Conservation (phyloP, 345 rosid species). For the Salix exigua region DNA sequence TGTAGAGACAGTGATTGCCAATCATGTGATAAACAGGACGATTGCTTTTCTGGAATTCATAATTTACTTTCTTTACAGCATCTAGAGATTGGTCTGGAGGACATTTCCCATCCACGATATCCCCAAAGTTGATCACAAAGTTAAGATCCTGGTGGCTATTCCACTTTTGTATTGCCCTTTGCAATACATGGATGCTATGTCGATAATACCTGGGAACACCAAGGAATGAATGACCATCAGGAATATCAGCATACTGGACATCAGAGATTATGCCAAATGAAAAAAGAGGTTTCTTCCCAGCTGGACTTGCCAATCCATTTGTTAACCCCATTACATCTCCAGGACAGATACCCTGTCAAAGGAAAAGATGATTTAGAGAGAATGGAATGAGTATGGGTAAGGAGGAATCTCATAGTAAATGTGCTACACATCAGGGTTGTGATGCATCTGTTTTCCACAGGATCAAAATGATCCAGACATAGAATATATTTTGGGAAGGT, state of each 20-base stretch:
- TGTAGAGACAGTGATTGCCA: conserved; percentile 96
- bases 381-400: not conserved
- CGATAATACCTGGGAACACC: conserved; percentile 86
- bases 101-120: conserved; percentile 78
- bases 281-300: conserved; percentile 56
- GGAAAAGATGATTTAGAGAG: not conserved
- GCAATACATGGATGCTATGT: conserved; percentile 66
- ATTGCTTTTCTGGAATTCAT: conserved; percentile 56
- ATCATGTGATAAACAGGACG: conserved; percentile 84
- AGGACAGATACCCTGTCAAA: no score
- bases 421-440: not conserved
- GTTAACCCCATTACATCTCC: not conserved
- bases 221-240: conserved; percentile 71
- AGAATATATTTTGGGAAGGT: not conserved
- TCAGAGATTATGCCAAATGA: conserved; percentile 88
- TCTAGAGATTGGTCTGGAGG: conserved; percentile 63
- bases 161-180: conserved; percentile 75
- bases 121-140: conserved; percentile 77
- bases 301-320: conserved; percentile 27
- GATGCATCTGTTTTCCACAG: not conserved
- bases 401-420: not conserved
- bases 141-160: conserved; percentile 52
- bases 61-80: conserved; percentile 46
- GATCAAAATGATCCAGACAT: not conserved
- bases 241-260: conserved; percentile 89